phyloP scores from a whole-genome alignment of 176 grass and related monocot genomes.

The Alopecurus myosuroides region DNA sequence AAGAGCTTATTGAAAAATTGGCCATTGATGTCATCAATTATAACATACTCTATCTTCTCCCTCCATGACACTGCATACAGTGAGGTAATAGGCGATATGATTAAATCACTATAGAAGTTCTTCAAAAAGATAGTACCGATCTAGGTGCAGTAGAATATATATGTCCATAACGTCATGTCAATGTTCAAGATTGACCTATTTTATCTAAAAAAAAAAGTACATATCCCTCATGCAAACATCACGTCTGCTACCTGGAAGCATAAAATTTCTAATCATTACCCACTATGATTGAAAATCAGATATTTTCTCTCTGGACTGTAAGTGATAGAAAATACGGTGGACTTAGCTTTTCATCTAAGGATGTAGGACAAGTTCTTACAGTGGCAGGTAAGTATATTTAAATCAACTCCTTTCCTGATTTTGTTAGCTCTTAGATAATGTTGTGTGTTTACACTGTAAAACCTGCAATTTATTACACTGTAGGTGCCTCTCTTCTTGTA shows the following conservation, averaged over 20 bases:
- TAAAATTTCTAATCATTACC: neutral
- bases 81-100: constrained; percentile 42
- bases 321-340: constrained; percentile 46
- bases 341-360: constrained; percentile 34
- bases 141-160: neutral
- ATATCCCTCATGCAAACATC: neutral
- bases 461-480: constrained; percentile 3
- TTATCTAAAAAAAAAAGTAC: neutral
- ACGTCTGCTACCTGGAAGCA: neutral
- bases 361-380: constrained; percentile 75
- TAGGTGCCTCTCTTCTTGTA: constrained; percentile 59
- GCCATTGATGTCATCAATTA: constrained; percentile 78
- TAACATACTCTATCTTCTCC: constrained; percentile 59
- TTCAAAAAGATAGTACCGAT: neutral
- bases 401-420: neutral
- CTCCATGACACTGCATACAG: constrained; percentile 74
- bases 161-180: neutral
- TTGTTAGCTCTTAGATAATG: neutral
- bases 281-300: constrained; percentile 29
- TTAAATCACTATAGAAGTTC: neutral
- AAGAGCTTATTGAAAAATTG: constrained; percentile 59
- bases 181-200: neutral
- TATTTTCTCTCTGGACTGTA: constrained; percentile 94
- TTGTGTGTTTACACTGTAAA: neutral
- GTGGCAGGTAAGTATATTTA: constrained; percentile 42